Evolutionary conservation across 2,329 filamentous ascomycete genomes (phyloP), one percentile per base, ranked within the genome.

Genomic region (Penicillium sp.): DNA sequence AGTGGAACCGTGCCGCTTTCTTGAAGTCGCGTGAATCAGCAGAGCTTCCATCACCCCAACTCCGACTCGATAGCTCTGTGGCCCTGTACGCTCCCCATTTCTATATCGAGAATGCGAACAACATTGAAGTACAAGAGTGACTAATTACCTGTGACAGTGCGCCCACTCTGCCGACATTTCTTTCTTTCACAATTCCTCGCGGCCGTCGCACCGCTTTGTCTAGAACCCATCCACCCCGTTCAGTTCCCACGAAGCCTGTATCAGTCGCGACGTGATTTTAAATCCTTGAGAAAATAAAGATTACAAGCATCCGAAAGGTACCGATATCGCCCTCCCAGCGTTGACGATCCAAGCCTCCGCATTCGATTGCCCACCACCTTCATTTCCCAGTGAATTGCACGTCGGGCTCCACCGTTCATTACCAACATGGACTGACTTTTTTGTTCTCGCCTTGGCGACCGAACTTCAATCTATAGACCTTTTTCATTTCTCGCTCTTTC

Each of bases 361-460:
- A 42, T 42, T 42, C 39, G 39, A 42, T 42, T 42, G 11, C 19
- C 39, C 19, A 19, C n/a, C 37, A 21, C 39, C 39, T 10, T 10
- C n/a, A 19, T 39, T 3, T 22, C 11, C 10, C 39, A 42, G n/a
- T 22, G 19, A 42, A 42, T 22, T 21, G 11, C 19, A 42, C 8
- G 11, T 22, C 19, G n/a, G 19, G 33, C 10, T 14, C 33, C 14
- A 27, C 7, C 27, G 21, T 48, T 37, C 29, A 29, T 47, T 47
- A 33, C 7, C 44, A 55, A 43, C 58, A 60, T 57, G 52, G 49
- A 48, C 61, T 66, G 52, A 60, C 59, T 54, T 58, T 10, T 55
- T 31, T 24, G 44, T 56, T 51, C 35, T 63, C 63, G 61, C 62
- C 55, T 57, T 56, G 61, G 60, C 62, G 61, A 53, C 54, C 31